Percentiles rank a stretch among this genome's conserved stretches.
phyloP scores from a whole-genome alignment of 2,329 filamentous ascomycete genomes.

The Colletotrichum musicola region DNA sequence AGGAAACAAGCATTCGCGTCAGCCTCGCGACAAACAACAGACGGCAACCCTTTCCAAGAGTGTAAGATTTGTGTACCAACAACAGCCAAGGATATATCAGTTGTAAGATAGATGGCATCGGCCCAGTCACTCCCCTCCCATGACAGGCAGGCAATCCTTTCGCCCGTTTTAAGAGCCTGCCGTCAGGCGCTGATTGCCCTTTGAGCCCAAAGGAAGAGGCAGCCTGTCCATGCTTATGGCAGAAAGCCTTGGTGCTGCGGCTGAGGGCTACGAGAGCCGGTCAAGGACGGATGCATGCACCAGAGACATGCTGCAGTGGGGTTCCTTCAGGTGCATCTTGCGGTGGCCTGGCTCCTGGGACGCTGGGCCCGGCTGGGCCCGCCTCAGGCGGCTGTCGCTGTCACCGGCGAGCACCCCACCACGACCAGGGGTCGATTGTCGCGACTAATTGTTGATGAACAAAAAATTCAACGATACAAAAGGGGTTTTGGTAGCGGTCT shows the following conservation, averaged over 20 bases:
- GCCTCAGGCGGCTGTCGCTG: conserved; percentile 14
- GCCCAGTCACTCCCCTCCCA: neutral
- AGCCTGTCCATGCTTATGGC: neutral
- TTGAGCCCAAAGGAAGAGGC: neutral
- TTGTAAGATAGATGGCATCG: neutral
- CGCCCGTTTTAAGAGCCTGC: neutral
- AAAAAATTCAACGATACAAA: neutral
- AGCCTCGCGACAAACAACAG: neutral
- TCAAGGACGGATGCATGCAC: too few species aligned
- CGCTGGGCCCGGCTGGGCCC: conserved; percentile 11
- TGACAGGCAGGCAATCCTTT: conserved; percentile 1
- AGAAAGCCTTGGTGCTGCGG: neutral
- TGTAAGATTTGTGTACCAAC: conserved; percentile 15
- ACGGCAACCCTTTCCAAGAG: neutral
- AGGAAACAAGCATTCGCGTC: neutral
- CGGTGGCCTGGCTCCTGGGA: neutral
- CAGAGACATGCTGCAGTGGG: too few species aligned
- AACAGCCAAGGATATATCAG: neutral
- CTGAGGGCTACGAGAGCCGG: too few species aligned
- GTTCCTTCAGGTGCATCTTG: too few species aligned
- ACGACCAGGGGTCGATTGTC: neutral
- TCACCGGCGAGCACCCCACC: neutral
- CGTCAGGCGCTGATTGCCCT: neutral
- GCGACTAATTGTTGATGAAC: neutral
- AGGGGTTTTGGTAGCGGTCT: neutral